phyloP scores from a whole-genome alignment of 2,329 filamentous ascomycete species.

The Aureobasidium pullulans region DNA sequence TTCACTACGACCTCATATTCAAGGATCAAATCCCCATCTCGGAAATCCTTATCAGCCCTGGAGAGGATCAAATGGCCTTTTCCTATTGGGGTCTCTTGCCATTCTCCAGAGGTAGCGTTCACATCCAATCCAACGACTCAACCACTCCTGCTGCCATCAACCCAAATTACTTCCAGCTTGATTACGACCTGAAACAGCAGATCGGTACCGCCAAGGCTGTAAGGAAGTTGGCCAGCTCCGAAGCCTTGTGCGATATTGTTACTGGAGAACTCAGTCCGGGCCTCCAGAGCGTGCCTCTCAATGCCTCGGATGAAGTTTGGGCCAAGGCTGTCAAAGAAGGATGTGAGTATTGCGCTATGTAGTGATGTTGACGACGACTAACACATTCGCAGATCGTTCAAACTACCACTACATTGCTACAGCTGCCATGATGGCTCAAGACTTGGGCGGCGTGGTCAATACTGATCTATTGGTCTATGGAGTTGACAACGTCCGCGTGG shows the following conservation, averaged over 20 bases:
- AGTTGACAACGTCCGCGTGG: conserved; percentile 27
- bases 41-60: conserved; percentile 38
- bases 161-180: conserved; percentile 34
- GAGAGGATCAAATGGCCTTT: conserved; percentile 27
- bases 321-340: conserved; percentile 1
- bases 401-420: conserved; percentile 30
- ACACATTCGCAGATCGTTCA: conserved; percentile 10
- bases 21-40: conserved; percentile 36
- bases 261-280: conserved; percentile 14
- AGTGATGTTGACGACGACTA: not conserved
- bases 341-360: not conserved
- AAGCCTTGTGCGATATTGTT: conserved; percentile 20
- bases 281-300: conserved; percentile 4
- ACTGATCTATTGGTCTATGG: conserved; percentile 28
- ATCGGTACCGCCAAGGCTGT: conserved; percentile 26
- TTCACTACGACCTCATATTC: conserved; percentile 46
- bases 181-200: conserved; percentile 29
- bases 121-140: conserved; percentile 26
- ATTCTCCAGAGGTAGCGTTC: conserved; percentile 29
- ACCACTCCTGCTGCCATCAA: conserved; percentile 30
- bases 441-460: conserved; percentile 30
- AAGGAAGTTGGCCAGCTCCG: conserved; percentile 18
- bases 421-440: conserved; percentile 27
- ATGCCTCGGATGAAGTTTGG: conserved; percentile 20
- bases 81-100: conserved; percentile 31